phyloP scores from a whole-genome alignment of 2,329 filamentous ascomycete species.

The Chaetomiaceae sp. region DNA sequence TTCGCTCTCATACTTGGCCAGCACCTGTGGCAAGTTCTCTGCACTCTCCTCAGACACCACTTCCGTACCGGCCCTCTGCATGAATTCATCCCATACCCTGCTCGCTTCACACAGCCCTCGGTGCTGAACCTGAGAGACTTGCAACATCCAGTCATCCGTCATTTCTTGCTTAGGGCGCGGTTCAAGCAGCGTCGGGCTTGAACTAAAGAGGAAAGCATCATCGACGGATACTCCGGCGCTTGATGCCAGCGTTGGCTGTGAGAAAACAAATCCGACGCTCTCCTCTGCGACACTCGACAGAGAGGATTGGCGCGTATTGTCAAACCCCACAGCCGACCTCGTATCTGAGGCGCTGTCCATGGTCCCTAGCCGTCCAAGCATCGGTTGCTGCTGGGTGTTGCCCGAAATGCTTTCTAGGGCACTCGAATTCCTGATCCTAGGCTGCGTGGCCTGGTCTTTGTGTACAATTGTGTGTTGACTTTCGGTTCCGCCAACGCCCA shows the following conservation, averaged over 20 bases:
- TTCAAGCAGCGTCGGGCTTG: slow-evolving; percentile 3
- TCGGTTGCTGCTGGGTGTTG: background rate
- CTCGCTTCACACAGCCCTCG: slow-evolving; percentile 20
- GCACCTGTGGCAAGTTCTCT: slow-evolving; percentile 6
- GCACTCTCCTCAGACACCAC: slow-evolving; percentile 6
- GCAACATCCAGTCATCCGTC: slow-evolving; percentile 7
- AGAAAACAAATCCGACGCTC: background rate
- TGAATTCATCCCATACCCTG: slow-evolving; percentile 22
- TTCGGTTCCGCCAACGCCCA: background rate
- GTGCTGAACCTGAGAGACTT: slow-evolving; percentile 14
- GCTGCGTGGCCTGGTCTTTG: background rate
- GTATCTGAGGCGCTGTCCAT: background rate
- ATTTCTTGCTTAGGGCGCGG: background rate
- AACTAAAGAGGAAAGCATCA: background rate
- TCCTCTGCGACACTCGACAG: background rate
- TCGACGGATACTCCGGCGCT: background rate
- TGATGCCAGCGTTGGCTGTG: background rate
- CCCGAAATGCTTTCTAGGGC: background rate
- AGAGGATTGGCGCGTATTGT: background rate
- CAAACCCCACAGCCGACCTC: background rate
- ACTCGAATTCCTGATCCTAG: background rate
- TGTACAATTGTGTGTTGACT: background rate
- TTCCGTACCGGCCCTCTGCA: slow-evolving; percentile 14
- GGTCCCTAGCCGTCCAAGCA: background rate
- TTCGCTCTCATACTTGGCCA: slow-evolving; percentile 15